phyloP scores from a whole-genome alignment of 305 asterid genomes.

The Solanum aculeatissimum region DNA sequence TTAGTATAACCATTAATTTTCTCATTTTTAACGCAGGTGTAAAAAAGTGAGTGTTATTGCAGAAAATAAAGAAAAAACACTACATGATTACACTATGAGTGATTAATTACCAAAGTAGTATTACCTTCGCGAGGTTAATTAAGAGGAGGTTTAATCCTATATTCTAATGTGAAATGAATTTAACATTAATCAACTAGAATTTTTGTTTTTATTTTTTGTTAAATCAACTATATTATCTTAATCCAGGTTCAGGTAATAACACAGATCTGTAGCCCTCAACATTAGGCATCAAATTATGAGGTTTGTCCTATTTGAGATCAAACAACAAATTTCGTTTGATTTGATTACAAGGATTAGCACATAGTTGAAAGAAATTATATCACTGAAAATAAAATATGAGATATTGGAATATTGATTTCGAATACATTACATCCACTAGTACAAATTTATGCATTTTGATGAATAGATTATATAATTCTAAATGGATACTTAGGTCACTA shows the following conservation, averaged over 20 bases:
- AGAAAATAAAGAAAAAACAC: not conserved
- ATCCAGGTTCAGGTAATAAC: not conserved
- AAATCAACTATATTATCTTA: not conserved
- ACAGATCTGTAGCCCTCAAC: not conserved
- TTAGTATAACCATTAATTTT: too few relatives aligned
- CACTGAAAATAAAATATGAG: not conserved
- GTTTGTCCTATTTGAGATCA: not conserved
- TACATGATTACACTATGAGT: not conserved
- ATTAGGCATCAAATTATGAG: not conserved
- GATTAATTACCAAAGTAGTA: not conserved
- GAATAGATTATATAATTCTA: not conserved
- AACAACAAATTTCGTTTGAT: not conserved
- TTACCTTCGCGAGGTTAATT: not conserved
- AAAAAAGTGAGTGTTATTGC: not conserved
- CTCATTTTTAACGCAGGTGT: not conserved
- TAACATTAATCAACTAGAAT: not conserved
- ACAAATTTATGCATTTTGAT: not conserved
- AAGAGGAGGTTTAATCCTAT: not conserved
- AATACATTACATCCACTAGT: not conserved
- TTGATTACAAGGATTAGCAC: not conserved
- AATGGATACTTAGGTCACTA: not conserved
- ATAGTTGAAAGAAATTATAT: not conserved
- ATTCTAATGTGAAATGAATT: not conserved
- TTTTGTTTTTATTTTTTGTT: not conserved
- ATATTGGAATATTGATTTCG: not conserved